These are phyloP conservation scores for Panellus pusillus DNA, from an alignment of 768 basidiomycete genomes.

Conservation along the genomic window DNA sequence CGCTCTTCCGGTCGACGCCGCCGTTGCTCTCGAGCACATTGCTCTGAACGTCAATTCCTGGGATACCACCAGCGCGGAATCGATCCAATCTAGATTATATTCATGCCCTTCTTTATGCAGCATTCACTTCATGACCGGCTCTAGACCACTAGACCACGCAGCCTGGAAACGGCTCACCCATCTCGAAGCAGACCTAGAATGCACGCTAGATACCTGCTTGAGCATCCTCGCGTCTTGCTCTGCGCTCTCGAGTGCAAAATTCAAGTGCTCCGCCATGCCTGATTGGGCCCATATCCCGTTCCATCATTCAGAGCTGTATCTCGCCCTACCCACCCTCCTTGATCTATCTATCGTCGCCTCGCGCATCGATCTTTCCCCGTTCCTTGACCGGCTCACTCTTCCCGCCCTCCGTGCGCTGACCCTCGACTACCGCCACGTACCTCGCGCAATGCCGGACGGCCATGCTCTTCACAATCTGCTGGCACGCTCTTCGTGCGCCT, in stretches of 20 bases:
- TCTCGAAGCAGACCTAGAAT: constrained; percentile 10
- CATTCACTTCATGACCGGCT: constrained; percentile 1
- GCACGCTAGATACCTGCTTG: constrained; percentile 14
- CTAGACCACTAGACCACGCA: not conserved
- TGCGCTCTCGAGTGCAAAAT: constrained; percentile 5
- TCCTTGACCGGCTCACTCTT: constrained; percentile 13
- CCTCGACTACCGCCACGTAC: constrained; percentile 15
- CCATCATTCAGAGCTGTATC: constrained; percentile 1
- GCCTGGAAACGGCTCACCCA: constrained; percentile 12
- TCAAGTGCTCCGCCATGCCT: constrained; percentile 11
- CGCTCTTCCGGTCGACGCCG: not conserved
- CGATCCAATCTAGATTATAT: constrained; percentile 11
- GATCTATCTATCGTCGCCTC: constrained; percentile 12
- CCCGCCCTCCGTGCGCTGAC: constrained; percentile 12
- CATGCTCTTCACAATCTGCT: constrained; percentile 12
- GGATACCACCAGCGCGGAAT: constrained; percentile 13
- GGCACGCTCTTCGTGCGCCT: constrained; percentile 6
- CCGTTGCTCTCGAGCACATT: constrained; percentile 11
- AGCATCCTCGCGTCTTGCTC: constrained; percentile 11
- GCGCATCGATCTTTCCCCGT: constrained; percentile 8
- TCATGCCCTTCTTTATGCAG: constrained; percentile 12
- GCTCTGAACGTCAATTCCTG: constrained; percentile 15
- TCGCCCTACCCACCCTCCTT: constrained; percentile 12
- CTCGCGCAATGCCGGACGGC: constrained; percentile 3
- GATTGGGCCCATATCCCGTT: constrained; percentile 14